Conservation (phyloP, 1,139 yeast genomes). For the Pichiaceae sp. region DNA sequence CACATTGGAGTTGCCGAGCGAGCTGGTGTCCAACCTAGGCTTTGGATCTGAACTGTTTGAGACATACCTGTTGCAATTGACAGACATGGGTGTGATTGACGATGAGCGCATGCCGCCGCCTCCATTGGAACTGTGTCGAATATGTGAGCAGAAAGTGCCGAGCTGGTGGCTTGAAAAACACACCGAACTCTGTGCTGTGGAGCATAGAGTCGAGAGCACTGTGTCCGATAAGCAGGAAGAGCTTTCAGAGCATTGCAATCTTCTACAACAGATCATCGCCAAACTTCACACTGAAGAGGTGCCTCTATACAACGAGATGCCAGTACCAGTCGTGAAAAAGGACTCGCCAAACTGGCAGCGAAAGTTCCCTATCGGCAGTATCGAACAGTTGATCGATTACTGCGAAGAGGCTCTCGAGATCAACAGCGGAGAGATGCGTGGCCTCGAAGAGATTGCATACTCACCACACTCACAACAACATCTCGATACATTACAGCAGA, state of each 20-base stretch:
- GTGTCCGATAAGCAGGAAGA: conserved; percentile 75
- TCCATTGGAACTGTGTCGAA: conserved; percentile 72
- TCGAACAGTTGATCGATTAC: conserved; percentile 55
- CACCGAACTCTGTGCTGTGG: conserved; percentile 79
- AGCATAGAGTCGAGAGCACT: conserved; percentile 74
- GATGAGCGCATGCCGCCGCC: conserved; percentile 68
- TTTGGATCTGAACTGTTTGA: conserved; percentile 85
- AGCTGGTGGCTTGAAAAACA: conserved; percentile 97
- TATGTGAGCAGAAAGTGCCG: conserved; percentile 87
- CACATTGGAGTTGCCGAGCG: conserved; percentile 58
- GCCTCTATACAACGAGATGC: conserved; percentile 13
- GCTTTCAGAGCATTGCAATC: conserved; percentile 61
- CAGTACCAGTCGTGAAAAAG: conserved; percentile 11
- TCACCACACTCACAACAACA: conserved; percentile 70
- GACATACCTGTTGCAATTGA: conserved; percentile 56
- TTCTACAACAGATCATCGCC: conserved; percentile 31
- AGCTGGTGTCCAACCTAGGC: conserved; percentile 65
- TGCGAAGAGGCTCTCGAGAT: conserved; percentile 72
- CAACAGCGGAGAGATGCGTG: conserved; percentile 45
- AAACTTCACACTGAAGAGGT: conserved; percentile 1
- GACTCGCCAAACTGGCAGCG: conserved; percentile 13
- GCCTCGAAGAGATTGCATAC: conserved; percentile 26
- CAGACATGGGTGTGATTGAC: conserved; percentile 52
- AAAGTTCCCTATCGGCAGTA: conserved; percentile 58
- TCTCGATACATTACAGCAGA: conserved; percentile 45